Percentiles rank a stretch among this genome's conserved stretches.
Conservation (phyloP, 176 grass and related monocot species). For the Eleusine coracana region DNA sequence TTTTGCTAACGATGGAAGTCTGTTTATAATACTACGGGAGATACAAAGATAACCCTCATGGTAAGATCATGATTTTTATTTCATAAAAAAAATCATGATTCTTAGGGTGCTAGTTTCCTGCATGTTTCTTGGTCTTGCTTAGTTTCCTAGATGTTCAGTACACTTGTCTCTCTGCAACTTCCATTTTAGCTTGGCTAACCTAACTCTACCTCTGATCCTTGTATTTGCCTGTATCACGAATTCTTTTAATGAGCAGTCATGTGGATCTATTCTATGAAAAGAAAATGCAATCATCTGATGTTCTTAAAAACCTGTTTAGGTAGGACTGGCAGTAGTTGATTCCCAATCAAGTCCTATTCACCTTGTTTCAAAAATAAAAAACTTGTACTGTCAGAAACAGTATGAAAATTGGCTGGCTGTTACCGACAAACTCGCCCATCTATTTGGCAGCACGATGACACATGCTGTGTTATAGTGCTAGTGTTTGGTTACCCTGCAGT, state of each 20-base stretch:
- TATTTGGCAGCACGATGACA: slow-evolving; percentile 1
- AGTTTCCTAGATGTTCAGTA: background rate
- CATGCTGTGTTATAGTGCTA: background rate
- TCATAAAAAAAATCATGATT: background rate
- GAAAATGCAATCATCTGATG: background rate
- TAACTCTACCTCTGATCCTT: background rate
- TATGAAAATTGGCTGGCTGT: slow-evolving; percentile 6
- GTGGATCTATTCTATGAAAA: background rate
- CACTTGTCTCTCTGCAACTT: background rate
- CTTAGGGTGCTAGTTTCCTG: background rate
- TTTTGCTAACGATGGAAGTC: slow-evolving; percentile 13
- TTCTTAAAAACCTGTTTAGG: background rate
- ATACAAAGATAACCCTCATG: background rate
- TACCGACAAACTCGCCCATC: background rate
- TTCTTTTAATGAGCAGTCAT: background rate
- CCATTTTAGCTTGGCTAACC: background rate
- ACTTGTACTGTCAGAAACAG: background rate
- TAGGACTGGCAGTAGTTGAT: background rate
- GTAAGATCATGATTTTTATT: slow-evolving; percentile 9
- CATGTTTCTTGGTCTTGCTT: background rate
- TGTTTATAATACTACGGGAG: slow-evolving; percentile 5
- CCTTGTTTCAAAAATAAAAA: background rate
- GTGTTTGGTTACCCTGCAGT: background rate
- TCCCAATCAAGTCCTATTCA: background rate
- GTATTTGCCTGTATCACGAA: background rate